A percentile compares a stretch with the other conserved stretches of the same genome.
Evolutionary conservation across 345 rosid genomes (phyloP).

Genomic region (Moricandia moricandioides): DNA sequence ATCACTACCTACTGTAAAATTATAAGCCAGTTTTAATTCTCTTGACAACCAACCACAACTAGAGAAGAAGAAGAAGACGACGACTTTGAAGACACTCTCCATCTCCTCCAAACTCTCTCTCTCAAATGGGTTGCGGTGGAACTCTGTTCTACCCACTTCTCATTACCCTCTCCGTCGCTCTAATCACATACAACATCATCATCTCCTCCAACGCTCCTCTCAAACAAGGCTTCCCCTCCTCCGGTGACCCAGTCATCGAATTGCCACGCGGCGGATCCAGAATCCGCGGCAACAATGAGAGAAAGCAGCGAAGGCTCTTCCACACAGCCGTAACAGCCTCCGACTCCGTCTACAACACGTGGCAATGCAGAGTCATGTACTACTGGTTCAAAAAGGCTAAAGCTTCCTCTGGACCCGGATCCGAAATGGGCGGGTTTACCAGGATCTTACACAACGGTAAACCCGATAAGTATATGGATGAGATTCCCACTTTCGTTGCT

Average conservation of each 20-base stretch:
- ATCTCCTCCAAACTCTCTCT: neutral
- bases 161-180: conserved; percentile 72
- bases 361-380: conserved; percentile 98
- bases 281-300: neutral
- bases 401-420: conserved; percentile 53
- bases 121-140: conserved; percentile 65
- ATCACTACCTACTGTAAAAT: too few species aligned
- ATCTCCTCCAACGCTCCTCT: conserved; percentile 94
- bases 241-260: conserved; percentile 64
- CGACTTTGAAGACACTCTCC: conserved; percentile 28
- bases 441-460: conserved; percentile 95
- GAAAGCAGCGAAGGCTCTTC: conserved; percentile 39
- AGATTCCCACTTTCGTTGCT: conserved; percentile 96
- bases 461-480: conserved; percentile 79
- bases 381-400: conserved; percentile 92
- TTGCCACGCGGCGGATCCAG: conserved; percentile 64
- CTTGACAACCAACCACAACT: conserved; percentile 1
- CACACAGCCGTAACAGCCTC: conserved; percentile 99
- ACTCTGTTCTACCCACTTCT: conserved; percentile 66
- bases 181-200: conserved; percentile 93
- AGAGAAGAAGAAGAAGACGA: conserved; percentile 24
- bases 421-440: conserved; percentile 94
- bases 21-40: neutral
- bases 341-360: conserved; percentile 84
- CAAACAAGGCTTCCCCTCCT: conserved; percentile 67